phyloP scores from a whole-genome alignment of 2,329 filamentous ascomycete species.

The Knufia petricola region DNA sequence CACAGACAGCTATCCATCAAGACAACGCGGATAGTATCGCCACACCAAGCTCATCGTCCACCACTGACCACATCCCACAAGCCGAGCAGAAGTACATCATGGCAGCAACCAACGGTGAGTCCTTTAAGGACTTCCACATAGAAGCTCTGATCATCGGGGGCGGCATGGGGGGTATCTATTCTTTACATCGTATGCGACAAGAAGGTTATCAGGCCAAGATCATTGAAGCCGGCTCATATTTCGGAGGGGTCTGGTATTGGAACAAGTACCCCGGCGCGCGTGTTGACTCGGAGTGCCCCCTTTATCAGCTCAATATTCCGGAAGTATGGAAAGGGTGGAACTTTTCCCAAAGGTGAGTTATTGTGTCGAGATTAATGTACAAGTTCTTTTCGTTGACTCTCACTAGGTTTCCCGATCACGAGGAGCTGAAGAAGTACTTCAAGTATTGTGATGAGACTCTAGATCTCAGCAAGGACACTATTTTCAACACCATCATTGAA shows the following conservation, averaged over 20 bases:
- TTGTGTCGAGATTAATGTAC: too few species aligned
- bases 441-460: slow-evolving; percentile 32
- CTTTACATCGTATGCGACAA: slow-evolving; percentile 44
- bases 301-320: slow-evolving; percentile 46
- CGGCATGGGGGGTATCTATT: slow-evolving; percentile 37
- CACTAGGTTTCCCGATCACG: slow-evolving; percentile 33
- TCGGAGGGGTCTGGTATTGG: slow-evolving; percentile 31
- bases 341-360: slow-evolving; percentile 35
- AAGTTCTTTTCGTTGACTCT: too few species aligned
- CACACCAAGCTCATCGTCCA: not conserved
- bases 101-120: not conserved
- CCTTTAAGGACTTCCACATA: not conserved
- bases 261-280: slow-evolving; percentile 47
- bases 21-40: too few species aligned
- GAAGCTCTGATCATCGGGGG: slow-evolving; percentile 24
- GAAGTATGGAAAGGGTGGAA: slow-evolving; percentile 38
- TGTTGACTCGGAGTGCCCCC: slow-evolving; percentile 46
- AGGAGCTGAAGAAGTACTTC: slow-evolving; percentile 35
- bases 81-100: not conserved
- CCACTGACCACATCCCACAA: not conserved
- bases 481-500: slow-evolving; percentile 25
- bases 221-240: slow-evolving; percentile 43
- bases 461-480: slow-evolving; percentile 23
- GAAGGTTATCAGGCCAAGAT: slow-evolving; percentile 40
- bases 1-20: too few species aligned